A percentile compares a stretch with the other conserved stretches of the same genome.
These are phyloP conservation scores for Aristolochia californica DNA, from an alignment of 164 flowering plant species.

Conservation along the genomic window DNA sequence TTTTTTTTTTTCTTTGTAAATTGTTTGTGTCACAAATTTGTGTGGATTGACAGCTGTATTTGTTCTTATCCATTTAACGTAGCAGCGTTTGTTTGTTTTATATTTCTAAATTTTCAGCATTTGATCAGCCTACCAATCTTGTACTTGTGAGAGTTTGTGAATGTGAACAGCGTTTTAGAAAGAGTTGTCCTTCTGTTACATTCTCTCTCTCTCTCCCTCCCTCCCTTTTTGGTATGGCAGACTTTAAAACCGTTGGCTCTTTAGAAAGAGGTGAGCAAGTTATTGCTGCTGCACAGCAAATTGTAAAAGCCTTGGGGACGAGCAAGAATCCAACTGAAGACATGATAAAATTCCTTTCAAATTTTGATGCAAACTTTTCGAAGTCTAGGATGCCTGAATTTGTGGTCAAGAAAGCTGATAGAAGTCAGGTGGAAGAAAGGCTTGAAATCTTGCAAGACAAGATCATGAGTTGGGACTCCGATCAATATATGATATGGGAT, in stretches of 20 bases:
- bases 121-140: too few species aligned
- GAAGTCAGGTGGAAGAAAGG: slow-evolving; percentile 1
- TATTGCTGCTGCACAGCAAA: slow-evolving; percentile 54
- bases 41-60: too few species aligned
- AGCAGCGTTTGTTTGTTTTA: too few species aligned
- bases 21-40: too few species aligned
- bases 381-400: slow-evolving; percentile 1
- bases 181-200: too few species aligned
- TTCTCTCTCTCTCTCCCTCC: too few species aligned
- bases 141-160: too few species aligned
- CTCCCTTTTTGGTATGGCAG: slow-evolving; percentile 26
- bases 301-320: slow-evolving; percentile 44
- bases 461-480: slow-evolving; percentile 50
- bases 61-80: too few species aligned
- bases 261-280: slow-evolving; percentile 43
- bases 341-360: slow-evolving; percentile 5
- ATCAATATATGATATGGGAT: slow-evolving; percentile 62
- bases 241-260: slow-evolving; percentile 15
- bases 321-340: slow-evolving; percentile 25
- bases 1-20: too few species aligned
- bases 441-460: slow-evolving; percentile 36
- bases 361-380: slow-evolving; percentile 1
- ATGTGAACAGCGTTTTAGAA: too few species aligned
- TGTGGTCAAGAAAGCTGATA: not conserved
- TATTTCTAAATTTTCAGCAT: too few species aligned